Base-by-base conservation (phyloP, 768 basidiomycete genomes). In the Trametes elegans region DNA sequence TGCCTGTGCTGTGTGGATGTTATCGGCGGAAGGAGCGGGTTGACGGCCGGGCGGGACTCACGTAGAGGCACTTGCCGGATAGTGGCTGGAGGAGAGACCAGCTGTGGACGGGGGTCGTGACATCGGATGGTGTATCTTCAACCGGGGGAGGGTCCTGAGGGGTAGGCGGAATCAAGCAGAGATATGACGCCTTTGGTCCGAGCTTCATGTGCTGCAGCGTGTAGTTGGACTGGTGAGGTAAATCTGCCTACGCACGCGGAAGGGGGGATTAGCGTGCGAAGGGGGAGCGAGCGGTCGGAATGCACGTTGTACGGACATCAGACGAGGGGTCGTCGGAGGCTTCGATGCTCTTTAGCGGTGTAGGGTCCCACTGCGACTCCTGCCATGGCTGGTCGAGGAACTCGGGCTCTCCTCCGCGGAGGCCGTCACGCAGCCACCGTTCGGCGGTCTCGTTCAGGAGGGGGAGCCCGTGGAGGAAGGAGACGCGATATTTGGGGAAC, bases 71-170 rank as follows among this genome's bases (percentile, higher is more conserved):
- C 54, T 79, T 82, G 62, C 86, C 91, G 53, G 83, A 74, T 53
- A 94, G 77, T 27, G 90, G 87, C 62, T 88, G 84, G 23, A 94
- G 79, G 45, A 93, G 78, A 28, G 86, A 85, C 89, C 91, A 93
- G 65, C 88, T 85, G 65, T 85, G 83, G 54, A 83, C 81, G 43
- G 90, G 86, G 10, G 84, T 82, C n/a, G 42, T 18, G 48, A 80
- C 68, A 62, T 87, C 84, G 56, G 79, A 74, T 58, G 83, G 76
- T 31, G 80, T 64, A 39, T 84, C 80, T 43, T 87, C 83, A 1
- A 50, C 51, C 16, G 79, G 72, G 35, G 73, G 64, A 23, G 47
- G 38, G 56, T 74, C 77, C 60, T 80, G 74, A 24, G 79, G 74
- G 47, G 85, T 74, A 50, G 83, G 83, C 10, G 90, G 89, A 60